Evolutionary conservation across 1,284 basidiomycete genomes (phyloP), one percentile per base, ranked within the genome.

Genomic region (Taiwanofungus camphoratus): DNA sequence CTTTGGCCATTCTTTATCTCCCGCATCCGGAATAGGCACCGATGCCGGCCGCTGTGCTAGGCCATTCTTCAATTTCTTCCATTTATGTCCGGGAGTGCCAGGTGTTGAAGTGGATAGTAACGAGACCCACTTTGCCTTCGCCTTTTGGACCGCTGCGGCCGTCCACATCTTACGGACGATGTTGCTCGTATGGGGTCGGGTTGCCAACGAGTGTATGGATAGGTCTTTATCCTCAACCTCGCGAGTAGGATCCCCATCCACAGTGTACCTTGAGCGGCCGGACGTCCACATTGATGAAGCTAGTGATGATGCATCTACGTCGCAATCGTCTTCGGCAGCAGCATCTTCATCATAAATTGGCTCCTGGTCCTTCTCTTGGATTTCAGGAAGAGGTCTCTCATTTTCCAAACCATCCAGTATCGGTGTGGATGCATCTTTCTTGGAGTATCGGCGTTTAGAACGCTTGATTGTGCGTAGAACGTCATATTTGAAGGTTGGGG

Each of bases 401-500:
- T 59, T 57, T 5, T 46, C 33, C 36, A 44, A 54, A 49, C 34
- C 56, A 65, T 50, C 63, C 65, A 51, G 65, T n/a, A n/a, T n/a
- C n/a, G n/a, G n/a, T n/a, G n/a, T n/a, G 65, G 13, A 62, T 60
- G 46, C 21, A 37, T 41, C 12, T 5, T 41, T 40, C 36, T 42
- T 48, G 2, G 40, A 42, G 21, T 34, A 46, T 19, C 42, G 29
- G n/a, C 36, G 44, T 54, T 69, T 79, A 13, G 68, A 62, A 18
- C 70, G 70, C 55, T 77, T 80, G 30, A 72, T 49, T 1, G 73
- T 71, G 30, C 75, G 74, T 37, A 74, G 60, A 8, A 91, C 84
- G 49, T 91, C 82, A 53, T 89, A 91, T 57, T 91, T 91, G 72
- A 90, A 91, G 0, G 88, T 91, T 0, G 87, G 87, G 4, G 86